Evolutionary conservation across 139 green algal genomes (phyloP).

Genomic region (Chlorella ohadii): DNA sequence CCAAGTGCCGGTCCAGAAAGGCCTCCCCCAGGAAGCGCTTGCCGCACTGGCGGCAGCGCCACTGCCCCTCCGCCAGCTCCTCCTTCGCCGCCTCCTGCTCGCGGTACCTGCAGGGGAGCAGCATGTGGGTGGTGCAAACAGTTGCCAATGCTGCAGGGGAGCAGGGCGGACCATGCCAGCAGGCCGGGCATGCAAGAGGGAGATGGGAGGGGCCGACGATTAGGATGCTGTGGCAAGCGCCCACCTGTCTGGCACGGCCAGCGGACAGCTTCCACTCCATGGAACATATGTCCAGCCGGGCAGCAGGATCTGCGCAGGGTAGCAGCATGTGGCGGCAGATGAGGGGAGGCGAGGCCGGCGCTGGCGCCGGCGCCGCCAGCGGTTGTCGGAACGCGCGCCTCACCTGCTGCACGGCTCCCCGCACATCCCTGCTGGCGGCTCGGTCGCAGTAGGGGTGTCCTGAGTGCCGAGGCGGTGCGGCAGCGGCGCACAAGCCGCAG

Average conservation of each 20-base stretch:
- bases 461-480: neutral
- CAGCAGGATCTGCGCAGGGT: neutral
- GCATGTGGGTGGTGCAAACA: neutral
- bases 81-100: neutral
- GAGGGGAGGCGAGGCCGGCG: neutral
- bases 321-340: neutral
- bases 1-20: neutral
- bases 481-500: neutral
- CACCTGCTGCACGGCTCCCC: neutral
- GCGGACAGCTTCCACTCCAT: neutral
- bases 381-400: neutral
- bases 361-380: neutral
- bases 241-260: neutral
- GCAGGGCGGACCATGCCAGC: no score
- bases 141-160: no score
- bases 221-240: no score
- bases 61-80: neutral
- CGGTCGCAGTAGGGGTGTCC: neutral
- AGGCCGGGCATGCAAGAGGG: no score
- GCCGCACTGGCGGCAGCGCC: constrained; percentile 12
- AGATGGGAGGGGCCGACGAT: no score
- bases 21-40: constrained; percentile 1
- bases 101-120: neutral
- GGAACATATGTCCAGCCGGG: neutral
- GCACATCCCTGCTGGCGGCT: neutral